Evolutionary conservation across 768 basidiomycete species (phyloP).

Genomic region (Clitopilus hobsonii): DNA sequence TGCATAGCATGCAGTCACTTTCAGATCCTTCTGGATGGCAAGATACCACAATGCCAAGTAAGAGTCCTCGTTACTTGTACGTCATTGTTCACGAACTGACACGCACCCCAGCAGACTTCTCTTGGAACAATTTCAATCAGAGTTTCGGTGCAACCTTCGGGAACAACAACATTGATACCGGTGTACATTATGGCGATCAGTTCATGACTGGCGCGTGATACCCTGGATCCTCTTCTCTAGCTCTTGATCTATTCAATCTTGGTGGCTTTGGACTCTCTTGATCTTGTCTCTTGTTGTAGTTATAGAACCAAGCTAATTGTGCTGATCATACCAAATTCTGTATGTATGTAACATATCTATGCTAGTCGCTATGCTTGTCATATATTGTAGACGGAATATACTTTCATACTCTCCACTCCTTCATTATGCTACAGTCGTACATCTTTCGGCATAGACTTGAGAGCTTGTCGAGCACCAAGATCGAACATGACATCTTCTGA

Average conservation of each 20-base stretch:
- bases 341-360: conserved; percentile 1
- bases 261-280: not conserved
- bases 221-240: not conserved
- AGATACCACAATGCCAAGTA: conserved; percentile 52
- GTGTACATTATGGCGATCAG: conserved; percentile 21
- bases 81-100: no score
- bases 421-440: conserved; percentile 41
- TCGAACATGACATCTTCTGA: conserved; percentile 64
- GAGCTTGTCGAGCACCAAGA: conserved; percentile 63
- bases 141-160: conserved; percentile 29
- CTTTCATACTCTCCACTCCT: not conserved
- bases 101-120: conserved; percentile 26
- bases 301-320: not conserved
- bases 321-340: not conserved
- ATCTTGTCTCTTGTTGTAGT: not conserved
- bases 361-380: conserved; percentile 2
- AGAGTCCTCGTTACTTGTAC: no score
- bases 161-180: conserved; percentile 11
- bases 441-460: conserved; percentile 57
- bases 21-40: conserved; percentile 51
- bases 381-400: not conserved
- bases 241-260: conserved; percentile 1
- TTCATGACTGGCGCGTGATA: conserved; percentile 22
- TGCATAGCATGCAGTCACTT: conserved; percentile 59
- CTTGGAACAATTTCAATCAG: conserved; percentile 38